Conservation (phyloP, 495 filamentous ascomycete genomes). For the Glarea lozoyensis region DNA sequence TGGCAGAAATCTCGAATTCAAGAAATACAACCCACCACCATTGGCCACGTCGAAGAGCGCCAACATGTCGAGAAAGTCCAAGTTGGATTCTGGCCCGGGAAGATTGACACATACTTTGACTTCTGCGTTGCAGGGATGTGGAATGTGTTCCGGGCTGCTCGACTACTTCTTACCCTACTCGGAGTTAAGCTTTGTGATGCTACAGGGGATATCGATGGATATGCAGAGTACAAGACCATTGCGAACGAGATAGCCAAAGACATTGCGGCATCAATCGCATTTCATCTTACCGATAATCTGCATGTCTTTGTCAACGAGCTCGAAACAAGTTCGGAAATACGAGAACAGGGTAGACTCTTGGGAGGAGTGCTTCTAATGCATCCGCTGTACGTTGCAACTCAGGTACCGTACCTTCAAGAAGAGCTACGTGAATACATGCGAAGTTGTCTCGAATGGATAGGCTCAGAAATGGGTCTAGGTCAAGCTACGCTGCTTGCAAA, state of each 20-base stretch:
- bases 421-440: constrained; percentile 21
- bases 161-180: constrained; percentile 12
- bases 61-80: not conserved
- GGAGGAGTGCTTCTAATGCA: constrained; percentile 29
- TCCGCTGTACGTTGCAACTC: constrained; percentile 21
- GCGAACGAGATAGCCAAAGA: constrained; percentile 16
- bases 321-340: constrained; percentile 6
- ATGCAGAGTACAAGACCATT: not conserved
- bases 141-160: constrained; percentile 24
- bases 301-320: constrained; percentile 19
- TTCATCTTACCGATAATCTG: constrained; percentile 23
- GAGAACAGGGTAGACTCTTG: constrained; percentile 18
- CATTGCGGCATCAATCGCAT: constrained; percentile 27
- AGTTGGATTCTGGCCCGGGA: constrained; percentile 11
- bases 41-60: not conserved
- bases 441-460: constrained; percentile 25
- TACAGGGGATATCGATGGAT: not conserved
- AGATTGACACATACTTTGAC: constrained; percentile 9
- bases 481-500: constrained; percentile 19
- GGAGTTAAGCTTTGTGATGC: not conserved
- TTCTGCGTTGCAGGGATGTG: constrained; percentile 23
- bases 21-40: not conserved
- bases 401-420: constrained; percentile 18
- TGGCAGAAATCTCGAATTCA: constrained; percentile 2
- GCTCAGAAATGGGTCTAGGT: constrained; percentile 25